Conservation (phyloP, 441 rosid species). For the Hura crepitans region DNA sequence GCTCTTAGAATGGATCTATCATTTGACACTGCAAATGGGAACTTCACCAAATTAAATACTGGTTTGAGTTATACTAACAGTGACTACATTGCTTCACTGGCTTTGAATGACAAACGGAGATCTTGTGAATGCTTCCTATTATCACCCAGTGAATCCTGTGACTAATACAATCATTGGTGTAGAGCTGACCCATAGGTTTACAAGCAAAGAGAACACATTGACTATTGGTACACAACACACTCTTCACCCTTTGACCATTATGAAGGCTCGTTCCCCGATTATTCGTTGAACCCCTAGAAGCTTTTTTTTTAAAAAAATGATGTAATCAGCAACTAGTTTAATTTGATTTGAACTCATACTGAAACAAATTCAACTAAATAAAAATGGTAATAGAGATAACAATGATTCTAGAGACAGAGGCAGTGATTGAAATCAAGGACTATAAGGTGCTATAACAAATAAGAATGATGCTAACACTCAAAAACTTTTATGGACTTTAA, state of each 20-base stretch:
- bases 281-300: too few relatives aligned
- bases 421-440: too few relatives aligned
- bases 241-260: conserved; percentile 73
- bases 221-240: conserved; percentile 83
- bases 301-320: too few relatives aligned
- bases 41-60: conserved; percentile 69
- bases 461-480: too few relatives aligned
- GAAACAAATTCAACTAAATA: too few relatives aligned
- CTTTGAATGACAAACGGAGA: conserved; percentile 84
- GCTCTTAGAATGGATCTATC: conserved; percentile 80
- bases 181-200: conserved; percentile 74
- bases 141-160: conserved; percentile 76
- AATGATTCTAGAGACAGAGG: too few relatives aligned
- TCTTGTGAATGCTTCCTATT: conserved; percentile 68
- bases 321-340: too few relatives aligned
- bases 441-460: too few relatives aligned
- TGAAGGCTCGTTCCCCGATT: conserved; percentile 98
- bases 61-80: conserved; percentile 58
- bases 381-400: too few relatives aligned
- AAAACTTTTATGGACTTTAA: too few relatives aligned
- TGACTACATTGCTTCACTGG: conserved; percentile 68
- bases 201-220: conserved; percentile 73
- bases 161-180: conserved; percentile 90
- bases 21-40: conserved; percentile 73
- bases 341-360: too few relatives aligned